A percentile compares a stretch with the other conserved stretches of the same genome.
Evolutionary conservation across 257 asterid genomes (phyloP).

Genomic region (Jasminum sambac): DNA sequence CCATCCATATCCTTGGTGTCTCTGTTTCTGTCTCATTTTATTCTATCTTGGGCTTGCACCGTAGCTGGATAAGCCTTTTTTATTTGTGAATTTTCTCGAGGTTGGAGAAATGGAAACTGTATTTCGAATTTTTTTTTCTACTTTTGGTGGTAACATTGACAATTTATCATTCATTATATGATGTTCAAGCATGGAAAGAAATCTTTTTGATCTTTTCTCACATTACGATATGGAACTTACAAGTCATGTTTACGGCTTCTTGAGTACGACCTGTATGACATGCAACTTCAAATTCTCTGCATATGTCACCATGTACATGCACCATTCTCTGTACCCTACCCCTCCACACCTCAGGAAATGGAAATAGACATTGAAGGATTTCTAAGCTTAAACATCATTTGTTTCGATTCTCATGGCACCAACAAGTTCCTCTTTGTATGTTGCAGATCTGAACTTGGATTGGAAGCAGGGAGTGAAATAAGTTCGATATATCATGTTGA

Average conservation of each 20-base stretch:
- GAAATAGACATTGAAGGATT: constrained; percentile 1
- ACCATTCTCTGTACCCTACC: not conserved
- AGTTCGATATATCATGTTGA: constrained; percentile 84
- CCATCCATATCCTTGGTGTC: not conserved
- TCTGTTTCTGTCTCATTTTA: not conserved
- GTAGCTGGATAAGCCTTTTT: not conserved
- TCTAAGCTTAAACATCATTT: not conserved
- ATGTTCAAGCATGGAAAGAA: not conserved
- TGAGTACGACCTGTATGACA: not conserved
- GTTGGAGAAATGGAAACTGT: not conserved
- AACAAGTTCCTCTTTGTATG: constrained; percentile 21
- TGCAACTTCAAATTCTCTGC: not conserved
- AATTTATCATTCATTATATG: not conserved
- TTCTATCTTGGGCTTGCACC: constrained; percentile 5
- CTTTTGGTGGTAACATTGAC: not conserved
- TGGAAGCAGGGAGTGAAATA: constrained; percentile 75
- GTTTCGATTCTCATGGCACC: constrained; percentile 9
- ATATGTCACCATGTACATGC: constrained; percentile 5
- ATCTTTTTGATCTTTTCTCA: too few species aligned
- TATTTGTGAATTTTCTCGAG: not conserved
- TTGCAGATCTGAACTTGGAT: constrained; percentile 92
- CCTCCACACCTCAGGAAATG: not conserved
- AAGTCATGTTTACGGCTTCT: not conserved
- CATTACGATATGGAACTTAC: not conserved
- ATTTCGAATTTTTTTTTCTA: not conserved